Evolutionary conservation across 2,329 filamentous ascomycete genomes (phyloP).

Genomic region (Penicillium sp.): DNA sequence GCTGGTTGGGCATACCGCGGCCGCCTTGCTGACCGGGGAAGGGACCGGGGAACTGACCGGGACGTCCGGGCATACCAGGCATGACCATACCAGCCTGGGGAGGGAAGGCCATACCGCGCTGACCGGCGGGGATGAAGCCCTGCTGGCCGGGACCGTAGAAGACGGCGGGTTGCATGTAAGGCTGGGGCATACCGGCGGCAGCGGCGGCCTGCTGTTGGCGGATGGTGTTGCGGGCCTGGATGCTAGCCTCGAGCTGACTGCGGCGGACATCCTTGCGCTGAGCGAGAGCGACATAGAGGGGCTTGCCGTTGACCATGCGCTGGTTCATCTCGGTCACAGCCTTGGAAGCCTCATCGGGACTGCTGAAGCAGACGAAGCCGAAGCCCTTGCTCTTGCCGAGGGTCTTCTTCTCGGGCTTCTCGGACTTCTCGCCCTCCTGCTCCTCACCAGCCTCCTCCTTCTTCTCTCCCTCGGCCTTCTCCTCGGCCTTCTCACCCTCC

Average conservation of each 20-base stretch:
- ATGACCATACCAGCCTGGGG: slow-evolving; percentile 51
- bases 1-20: slow-evolving; percentile 76
- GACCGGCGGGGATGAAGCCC: slow-evolving; percentile 52
- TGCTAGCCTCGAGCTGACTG: slow-evolving; percentile 97
- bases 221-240: slow-evolving; percentile 97
- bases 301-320: slow-evolving; percentile 96
- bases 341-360: slow-evolving; percentile 98
- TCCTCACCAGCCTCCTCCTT: slow-evolving; percentile 51
- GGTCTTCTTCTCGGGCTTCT: slow-evolving; percentile 57
- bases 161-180: slow-evolving; percentile 81
- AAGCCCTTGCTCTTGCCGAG: slow-evolving; percentile 99
- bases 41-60: slow-evolving; percentile 74
- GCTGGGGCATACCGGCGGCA: slow-evolving; percentile 75
- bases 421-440: slow-evolving; percentile 52
- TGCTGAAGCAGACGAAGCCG: slow-evolving; percentile 99
- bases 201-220: slow-evolving; percentile 96
- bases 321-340: slow-evolving; percentile 99
- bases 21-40: slow-evolving; percentile 81
- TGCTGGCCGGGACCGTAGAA: slow-evolving; percentile 76
- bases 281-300: slow-evolving; percentile 92
- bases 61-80: slow-evolving; percentile 72
- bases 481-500: slow-evolving; percentile 39
- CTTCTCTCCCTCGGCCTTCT: slow-evolving; percentile 47
- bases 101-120: slow-evolving; percentile 59
- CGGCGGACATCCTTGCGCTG: slow-evolving; percentile 99